phyloP scores from a whole-genome alignment of 2,329 filamentous ascomycete genomes.

The Colletotrichum acutatum region DNA sequence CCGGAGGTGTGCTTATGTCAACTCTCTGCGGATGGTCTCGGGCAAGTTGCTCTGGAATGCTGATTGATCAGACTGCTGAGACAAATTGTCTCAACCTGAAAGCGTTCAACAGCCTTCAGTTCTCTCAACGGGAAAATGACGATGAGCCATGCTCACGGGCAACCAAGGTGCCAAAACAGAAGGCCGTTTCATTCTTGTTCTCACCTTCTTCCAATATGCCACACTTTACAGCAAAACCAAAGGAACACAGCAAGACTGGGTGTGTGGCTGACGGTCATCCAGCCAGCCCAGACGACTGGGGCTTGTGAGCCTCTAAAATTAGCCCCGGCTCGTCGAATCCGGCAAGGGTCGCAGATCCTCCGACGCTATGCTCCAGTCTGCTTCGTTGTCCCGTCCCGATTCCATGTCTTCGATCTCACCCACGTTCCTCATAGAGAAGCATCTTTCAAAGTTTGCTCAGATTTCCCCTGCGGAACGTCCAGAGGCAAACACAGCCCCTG shows the following conservation, averaged over 20 bases:
- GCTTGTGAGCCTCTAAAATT: slow-evolving; percentile 17
- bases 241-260: not conserved
- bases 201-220: not conserved
- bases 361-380: not conserved
- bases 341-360: slow-evolving; percentile 15
- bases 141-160: not conserved
- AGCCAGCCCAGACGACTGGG: not conserved
- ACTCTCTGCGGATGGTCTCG: not conserved
- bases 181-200: not conserved
- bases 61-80: not conserved
- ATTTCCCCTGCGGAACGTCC: not conserved
- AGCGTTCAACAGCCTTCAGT: not conserved
- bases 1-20: not conserved
- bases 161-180: not conserved
- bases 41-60: too few species aligned
- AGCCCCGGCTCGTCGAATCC: not conserved
- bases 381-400: not conserved
- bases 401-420: not conserved
- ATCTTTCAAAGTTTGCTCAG: not conserved
- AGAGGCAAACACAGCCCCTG: not conserved
- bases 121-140: too few species aligned
- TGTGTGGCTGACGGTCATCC: not conserved
- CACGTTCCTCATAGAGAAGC: not conserved
- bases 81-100: not conserved
- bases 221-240: not conserved